Base-by-base conservation (phyloP, 805 yeast genomes). In the Candida ulmi region DNA sequence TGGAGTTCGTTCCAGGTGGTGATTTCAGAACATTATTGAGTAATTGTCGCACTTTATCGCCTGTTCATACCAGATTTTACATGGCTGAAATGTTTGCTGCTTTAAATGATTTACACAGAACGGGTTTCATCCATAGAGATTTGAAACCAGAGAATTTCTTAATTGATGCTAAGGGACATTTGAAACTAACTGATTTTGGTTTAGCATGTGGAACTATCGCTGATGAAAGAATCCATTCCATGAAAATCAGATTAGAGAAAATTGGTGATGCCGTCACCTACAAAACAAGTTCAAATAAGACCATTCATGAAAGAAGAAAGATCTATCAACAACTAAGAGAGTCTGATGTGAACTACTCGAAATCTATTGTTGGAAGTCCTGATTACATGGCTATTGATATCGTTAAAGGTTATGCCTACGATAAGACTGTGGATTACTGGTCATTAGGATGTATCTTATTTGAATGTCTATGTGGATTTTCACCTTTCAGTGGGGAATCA, bases 1-100 rank as follows among this genome's bases (percentile, higher is more conserved):
- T 93, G 99, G 99, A 93, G 61, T 93, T 86, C 62, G 99, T 93
- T n/a, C 97, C 99, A 8, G 99, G 99, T 43, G 99, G 99, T 39
- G 99, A 93, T 60, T 93, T 87, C 68, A 80, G 99, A 58, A 93
- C 99, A 0, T 66, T 93, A 44, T 74, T 93, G 48, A 90, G 88
- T 61, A 91, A 90, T 60, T 91, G 98, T 6, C 96, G 96, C 27
- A 85, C 84, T 42, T 68, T 93, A 50, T 85, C 87, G 44, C 95
- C 98, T 2, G 88, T 95, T 4, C 99, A 93, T 58, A 95, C 98
- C 1, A 76, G 98, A 43, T 93, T 93, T 65, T 93, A 93, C 60
- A 76, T 93, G 48, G 80, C 91, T 46, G 98, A 93, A 63, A 93
- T 93, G 99, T 91, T 93, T 63, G 81, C 88, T 34, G 86, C 98